Evolutionary conservation across 352 stramenopile genomes (phyloP).

Genomic region (Globisporangium ultimum): DNA sequence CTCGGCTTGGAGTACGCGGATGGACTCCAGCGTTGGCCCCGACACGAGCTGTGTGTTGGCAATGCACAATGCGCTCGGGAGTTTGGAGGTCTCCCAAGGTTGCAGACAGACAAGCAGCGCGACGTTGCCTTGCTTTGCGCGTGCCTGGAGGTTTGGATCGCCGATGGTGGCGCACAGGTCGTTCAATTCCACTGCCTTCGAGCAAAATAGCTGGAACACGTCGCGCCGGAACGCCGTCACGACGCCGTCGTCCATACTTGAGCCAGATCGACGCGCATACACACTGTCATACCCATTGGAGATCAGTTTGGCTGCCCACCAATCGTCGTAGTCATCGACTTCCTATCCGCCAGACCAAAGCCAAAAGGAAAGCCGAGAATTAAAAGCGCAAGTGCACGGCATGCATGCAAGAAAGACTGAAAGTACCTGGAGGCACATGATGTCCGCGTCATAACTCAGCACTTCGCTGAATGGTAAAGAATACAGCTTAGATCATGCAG

Average conservation of each 20-base stretch:
- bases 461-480: slow-evolving; percentile 44
- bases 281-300: slow-evolving; percentile 80
- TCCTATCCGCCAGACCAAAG: slow-evolving; percentile 28
- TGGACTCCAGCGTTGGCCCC: slow-evolving; percentile 36
- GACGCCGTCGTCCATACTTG: slow-evolving; percentile 56
- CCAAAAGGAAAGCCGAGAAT: too few relatives aligned
- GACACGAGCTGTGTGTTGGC: slow-evolving; percentile 45
- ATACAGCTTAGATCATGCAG: neutral
- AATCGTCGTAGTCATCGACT: slow-evolving; percentile 87
- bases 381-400: too few relatives aligned
- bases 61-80: slow-evolving; percentile 72
- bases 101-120: slow-evolving; percentile 74
- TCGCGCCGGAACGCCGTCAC: slow-evolving; percentile 75
- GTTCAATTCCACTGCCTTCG: slow-evolving; percentile 57
- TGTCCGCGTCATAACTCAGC: slow-evolving; percentile 69
- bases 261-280: slow-evolving; percentile 37
- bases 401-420: too few relatives aligned
- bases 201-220: slow-evolving; percentile 79
- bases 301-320: slow-evolving; percentile 67
- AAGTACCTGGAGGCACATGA: slow-evolving; percentile 77
- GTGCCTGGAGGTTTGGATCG: slow-evolving; percentile 42
- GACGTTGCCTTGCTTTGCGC: slow-evolving; percentile 63
- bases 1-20: slow-evolving; percentile 68
- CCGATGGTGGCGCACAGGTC: slow-evolving; percentile 33
- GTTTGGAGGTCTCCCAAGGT: slow-evolving; percentile 69